phyloP scores from a whole-genome alignment of 768 basidiomycete species.

The Hemileccinum impolitum region DNA sequence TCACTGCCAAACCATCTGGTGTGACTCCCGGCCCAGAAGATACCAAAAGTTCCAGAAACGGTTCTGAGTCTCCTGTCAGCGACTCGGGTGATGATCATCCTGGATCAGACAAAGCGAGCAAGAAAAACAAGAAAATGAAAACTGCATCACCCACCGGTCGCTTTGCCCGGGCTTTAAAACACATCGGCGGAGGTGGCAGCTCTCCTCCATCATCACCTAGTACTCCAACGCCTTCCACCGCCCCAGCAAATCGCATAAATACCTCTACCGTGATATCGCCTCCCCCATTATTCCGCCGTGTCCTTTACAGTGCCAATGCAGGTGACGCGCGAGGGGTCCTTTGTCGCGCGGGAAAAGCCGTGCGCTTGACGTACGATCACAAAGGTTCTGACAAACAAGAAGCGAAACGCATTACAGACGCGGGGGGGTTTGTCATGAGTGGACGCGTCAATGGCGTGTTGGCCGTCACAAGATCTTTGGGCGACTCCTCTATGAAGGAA shows the following conservation, averaged over 20 bases:
- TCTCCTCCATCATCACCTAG: conserved; percentile 18
- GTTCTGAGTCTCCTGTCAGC: conserved; percentile 43
- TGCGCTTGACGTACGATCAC: conserved; percentile 96
- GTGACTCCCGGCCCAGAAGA: conserved; percentile 31
- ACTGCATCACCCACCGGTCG: conserved; percentile 42
- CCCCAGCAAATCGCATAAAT: conserved; percentile 31
- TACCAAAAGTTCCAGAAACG: conserved; percentile 29
- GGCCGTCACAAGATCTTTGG: conserved; percentile 92
- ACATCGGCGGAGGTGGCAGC: conserved; percentile 36
- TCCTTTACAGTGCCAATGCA: conserved; percentile 94
- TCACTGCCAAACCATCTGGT: conserved; percentile 29
- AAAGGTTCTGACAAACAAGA: conserved; percentile 97
- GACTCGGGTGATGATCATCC: conserved; percentile 38
- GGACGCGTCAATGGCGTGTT: conserved; percentile 97
- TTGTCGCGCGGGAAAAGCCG: conserved; percentile 84
- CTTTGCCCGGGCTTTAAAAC: conserved; percentile 54
- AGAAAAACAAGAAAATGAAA: conserved; percentile 43
- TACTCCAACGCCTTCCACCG: conserved; percentile 1
- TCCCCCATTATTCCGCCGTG: conserved; percentile 55
- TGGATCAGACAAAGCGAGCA: conserved; percentile 31
- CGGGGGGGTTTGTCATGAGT: conserved; percentile 98
- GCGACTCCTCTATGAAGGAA: conserved; percentile 99
- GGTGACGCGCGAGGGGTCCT: conserved; percentile 96
- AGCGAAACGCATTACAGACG: conserved; percentile 95
- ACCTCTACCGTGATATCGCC: conserved; percentile 37